Conservation (phyloP, 2,329 filamentous ascomycete species). For the Emergomyces africanus region DNA sequence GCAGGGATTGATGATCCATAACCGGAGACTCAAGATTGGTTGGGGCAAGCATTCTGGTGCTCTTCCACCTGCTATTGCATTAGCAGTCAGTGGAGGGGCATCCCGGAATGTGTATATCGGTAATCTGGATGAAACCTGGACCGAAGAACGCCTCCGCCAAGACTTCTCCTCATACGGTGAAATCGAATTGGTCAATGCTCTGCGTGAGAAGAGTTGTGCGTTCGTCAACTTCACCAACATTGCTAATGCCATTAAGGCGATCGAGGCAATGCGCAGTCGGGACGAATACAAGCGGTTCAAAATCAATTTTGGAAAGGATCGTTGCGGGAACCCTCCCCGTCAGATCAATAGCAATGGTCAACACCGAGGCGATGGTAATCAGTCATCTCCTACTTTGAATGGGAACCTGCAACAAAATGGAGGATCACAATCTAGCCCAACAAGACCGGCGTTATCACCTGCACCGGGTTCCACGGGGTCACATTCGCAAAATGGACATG, state of each 20-base stretch:
- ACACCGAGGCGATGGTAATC: constrained; percentile 37
- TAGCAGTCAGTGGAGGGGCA: constrained; percentile 90
- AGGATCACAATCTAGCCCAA: constrained; percentile 48
- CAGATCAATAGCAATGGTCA: constrained; percentile 60
- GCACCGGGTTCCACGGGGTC: constrained; percentile 41
- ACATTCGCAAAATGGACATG: constrained; percentile 41
- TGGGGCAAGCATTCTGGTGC: constrained; percentile 99
- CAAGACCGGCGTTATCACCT: constrained; percentile 39
- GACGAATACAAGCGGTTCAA: constrained; percentile 99
- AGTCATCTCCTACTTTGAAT: constrained; percentile 45
- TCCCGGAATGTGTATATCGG: constrained; percentile 98
- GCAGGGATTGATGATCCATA: constrained; percentile 98
- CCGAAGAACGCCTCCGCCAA: constrained; percentile 84
- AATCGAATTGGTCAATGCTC: constrained; percentile 91
- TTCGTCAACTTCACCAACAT: constrained; percentile 99
- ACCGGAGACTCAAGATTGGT: constrained; percentile 91
- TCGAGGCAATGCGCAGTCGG: constrained; percentile 85
- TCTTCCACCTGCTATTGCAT: constrained; percentile 84
- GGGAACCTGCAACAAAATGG: constrained; percentile 41
- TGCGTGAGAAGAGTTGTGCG: constrained; percentile 97
- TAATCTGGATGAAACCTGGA: constrained; percentile 95
- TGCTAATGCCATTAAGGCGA: constrained; percentile 98
- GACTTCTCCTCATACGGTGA: constrained; percentile 97
- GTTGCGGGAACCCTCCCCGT: constrained; percentile 89
- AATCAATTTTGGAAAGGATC: constrained; percentile 98